Base-by-base conservation (phyloP, 75 land plant genomes). In the Pinus albicaulis region DNA sequence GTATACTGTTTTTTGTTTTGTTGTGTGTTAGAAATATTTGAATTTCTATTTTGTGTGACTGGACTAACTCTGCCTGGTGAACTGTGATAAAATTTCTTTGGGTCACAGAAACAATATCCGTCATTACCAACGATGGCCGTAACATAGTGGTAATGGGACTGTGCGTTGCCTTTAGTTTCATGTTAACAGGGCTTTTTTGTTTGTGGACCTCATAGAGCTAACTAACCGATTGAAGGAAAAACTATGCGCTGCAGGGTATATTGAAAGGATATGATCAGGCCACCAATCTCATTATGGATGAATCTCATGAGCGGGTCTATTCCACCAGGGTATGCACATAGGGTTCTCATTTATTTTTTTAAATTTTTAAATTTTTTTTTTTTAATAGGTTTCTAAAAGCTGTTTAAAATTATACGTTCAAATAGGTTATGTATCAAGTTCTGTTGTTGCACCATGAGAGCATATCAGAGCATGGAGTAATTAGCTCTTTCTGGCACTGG, bases 41-140 rank as follows among this genome's bases (percentile, higher is more conserved):
- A 1, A 11, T 48, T 48, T 48, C 11, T 48, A 10, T 48, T 48
- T 12, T 10, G 53, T 44, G 10, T 8, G 10, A 48, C 11, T 48
- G 0, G 53, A 48, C 53, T 48, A 48, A 48, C 53, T 8, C 11
- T 12, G 53, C 11, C 53, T 2, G 53, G 53, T 0, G 53, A 10
- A 11, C 10, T 10, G 53, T 10, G 12, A 2, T 48, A 12, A 8
- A 10, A 48, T 38, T 8, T 10, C 11, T 48, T 48, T 8, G 53
- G 10, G 41, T 53, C 78, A 74, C 91, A 95, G 98, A 93, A 76
- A 77, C 77, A 57, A 95, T 95, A 17, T 95, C 98, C 19, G 87
- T 95, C 52, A 95, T 95, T 28, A 95, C 98, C 38, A 95, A 95
- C 77, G 98, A 95, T 81, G 98, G 98, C 59, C 92, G 98, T 72